Evolutionary conservation across 2,329 filamentous ascomycete species (phyloP).

Genomic region (Fusarium miscanthi): DNA sequence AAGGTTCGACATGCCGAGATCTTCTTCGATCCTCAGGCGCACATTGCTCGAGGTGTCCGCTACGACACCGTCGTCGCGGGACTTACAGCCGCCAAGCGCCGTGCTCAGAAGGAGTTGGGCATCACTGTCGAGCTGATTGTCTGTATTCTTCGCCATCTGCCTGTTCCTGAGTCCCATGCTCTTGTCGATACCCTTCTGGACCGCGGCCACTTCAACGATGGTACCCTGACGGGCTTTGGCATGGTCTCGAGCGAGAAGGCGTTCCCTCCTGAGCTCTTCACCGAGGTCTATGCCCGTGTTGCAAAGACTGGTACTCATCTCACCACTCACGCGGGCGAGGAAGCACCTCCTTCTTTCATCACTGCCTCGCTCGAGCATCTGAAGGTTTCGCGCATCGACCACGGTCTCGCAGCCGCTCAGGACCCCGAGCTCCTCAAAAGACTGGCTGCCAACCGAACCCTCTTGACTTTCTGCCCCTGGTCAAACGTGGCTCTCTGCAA

Average conservation of each 20-base stretch:
- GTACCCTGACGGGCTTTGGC: slow-evolving; percentile 71
- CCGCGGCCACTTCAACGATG: slow-evolving; percentile 59
- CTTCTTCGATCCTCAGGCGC: slow-evolving; percentile 85
- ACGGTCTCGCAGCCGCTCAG: slow-evolving; percentile 74
- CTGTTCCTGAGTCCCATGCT: slow-evolving; percentile 65
- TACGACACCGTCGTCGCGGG: slow-evolving; percentile 74
- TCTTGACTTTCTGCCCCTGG: slow-evolving; percentile 79
- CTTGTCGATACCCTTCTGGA: slow-evolving; percentile 46
- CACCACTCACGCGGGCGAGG: slow-evolving; percentile 83
- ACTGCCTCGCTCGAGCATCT: slow-evolving; percentile 70
- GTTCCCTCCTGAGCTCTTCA: slow-evolving; percentile 69
- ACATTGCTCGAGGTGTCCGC: slow-evolving; percentile 70
- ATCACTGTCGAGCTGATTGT: slow-evolving; percentile 75
- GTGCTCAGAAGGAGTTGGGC: slow-evolving; percentile 70
- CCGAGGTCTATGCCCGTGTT: slow-evolving; percentile 64
- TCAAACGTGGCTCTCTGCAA: slow-evolving; percentile 68
- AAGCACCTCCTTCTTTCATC: slow-evolving; percentile 76
- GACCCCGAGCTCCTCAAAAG: slow-evolving; percentile 68
- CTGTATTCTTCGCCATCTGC: slow-evolving; percentile 78
- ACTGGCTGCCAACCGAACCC: slow-evolving; percentile 65
- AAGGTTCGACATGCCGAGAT: slow-evolving; percentile 79
- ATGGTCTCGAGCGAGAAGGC: slow-evolving; percentile 73
- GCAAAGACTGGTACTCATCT: slow-evolving; percentile 64
- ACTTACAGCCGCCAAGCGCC: slow-evolving; percentile 67
- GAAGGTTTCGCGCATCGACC: slow-evolving; percentile 75